Conservation (phyloP, 2,329 filamentous ascomycete genomes). For the Neopestalotiopsis rosae region DNA sequence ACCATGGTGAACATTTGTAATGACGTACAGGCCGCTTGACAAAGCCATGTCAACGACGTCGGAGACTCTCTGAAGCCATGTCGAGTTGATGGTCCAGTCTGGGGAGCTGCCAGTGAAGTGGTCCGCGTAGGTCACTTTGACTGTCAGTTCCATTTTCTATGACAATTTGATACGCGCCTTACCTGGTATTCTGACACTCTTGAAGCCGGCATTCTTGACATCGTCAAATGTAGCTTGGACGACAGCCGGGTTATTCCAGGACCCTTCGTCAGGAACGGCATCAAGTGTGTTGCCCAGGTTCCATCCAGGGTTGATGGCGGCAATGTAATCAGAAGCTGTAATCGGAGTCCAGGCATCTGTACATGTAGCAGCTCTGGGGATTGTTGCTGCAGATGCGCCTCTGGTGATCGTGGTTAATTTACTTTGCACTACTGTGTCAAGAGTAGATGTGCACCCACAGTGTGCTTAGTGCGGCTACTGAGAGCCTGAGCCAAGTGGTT, state of each 20-base stretch:
- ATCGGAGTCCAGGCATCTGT: constrained; percentile 33
- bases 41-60: constrained; percentile 63
- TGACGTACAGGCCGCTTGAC: constrained; percentile 52
- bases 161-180: constrained; percentile 11
- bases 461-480: not conserved
- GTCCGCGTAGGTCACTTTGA: constrained; percentile 59
- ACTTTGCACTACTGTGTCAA: not conserved
- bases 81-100: constrained; percentile 57
- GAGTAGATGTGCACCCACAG: not conserved
- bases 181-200: constrained; percentile 61
- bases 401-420: not conserved
- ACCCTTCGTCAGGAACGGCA: constrained; percentile 59
- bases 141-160: constrained; percentile 11
- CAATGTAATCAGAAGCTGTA: constrained; percentile 50
- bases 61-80: constrained; percentile 62
- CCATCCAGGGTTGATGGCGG: constrained; percentile 60
- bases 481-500: not conserved
- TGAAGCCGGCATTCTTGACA: constrained; percentile 60
- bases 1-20: constrained; percentile 64
- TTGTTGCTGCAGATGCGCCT: not conserved
- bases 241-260: constrained; percentile 63
- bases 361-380: not conserved
- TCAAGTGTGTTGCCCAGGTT: constrained; percentile 67
- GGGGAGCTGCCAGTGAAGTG: constrained; percentile 58
- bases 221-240: constrained; percentile 54